These are phyloP conservation scores for Herpetomonas muscarum DNA, from an alignment of 208 protist genomes.

Conservation along the genomic window DNA sequence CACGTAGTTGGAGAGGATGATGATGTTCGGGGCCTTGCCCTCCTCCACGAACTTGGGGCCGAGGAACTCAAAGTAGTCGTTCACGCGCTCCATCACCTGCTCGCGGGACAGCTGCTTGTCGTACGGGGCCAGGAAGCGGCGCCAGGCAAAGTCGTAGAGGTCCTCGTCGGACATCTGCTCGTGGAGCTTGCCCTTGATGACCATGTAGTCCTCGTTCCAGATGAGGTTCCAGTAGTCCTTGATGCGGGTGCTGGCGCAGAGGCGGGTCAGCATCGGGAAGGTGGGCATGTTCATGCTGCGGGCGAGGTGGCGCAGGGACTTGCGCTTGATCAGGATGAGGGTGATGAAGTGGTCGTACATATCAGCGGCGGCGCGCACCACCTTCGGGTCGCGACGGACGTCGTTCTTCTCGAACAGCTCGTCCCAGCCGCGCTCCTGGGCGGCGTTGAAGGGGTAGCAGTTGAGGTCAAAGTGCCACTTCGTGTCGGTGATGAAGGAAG, in stretches of 20 bases:
- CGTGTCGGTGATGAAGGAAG: slow-evolving; percentile 82
- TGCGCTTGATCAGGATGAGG: slow-evolving; percentile 76
- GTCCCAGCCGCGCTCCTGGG: slow-evolving; percentile 85
- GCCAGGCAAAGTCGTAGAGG: slow-evolving; percentile 88
- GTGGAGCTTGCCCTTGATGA: slow-evolving; percentile 85
- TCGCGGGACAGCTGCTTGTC: slow-evolving; percentile 88
- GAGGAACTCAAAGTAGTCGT: slow-evolving; percentile 84
- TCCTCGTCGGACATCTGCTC: slow-evolving; percentile 86
- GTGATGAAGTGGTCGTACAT: slow-evolving; percentile 89
- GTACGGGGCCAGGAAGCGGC: slow-evolving; percentile 82
- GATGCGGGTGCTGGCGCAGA: slow-evolving; percentile 80
- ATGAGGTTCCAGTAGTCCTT: slow-evolving; percentile 90
- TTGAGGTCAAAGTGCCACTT: slow-evolving; percentile 91
- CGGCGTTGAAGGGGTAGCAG: slow-evolving; percentile 67
- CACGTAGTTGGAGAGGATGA: slow-evolving; percentile 85
- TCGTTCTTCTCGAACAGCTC: slow-evolving; percentile 93
- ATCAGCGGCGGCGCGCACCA: slow-evolving; percentile 73
- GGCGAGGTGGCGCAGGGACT: slow-evolving; percentile 84
- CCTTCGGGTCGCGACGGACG: slow-evolving; percentile 79
- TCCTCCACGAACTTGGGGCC: slow-evolving; percentile 81
- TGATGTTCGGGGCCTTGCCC: slow-evolving; percentile 88
- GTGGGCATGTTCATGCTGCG: slow-evolving; percentile 88
- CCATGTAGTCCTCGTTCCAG: slow-evolving; percentile 91
- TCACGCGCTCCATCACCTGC: slow-evolving; percentile 74
- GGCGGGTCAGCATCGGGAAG: slow-evolving; percentile 80